A percentile compares a stretch with the other conserved stretches of the same genome.
These are phyloP conservation scores for Entomortierella parvispora DNA, from an alignment of 192 early-diverging fungal genomes.

Conservation along the genomic window DNA sequence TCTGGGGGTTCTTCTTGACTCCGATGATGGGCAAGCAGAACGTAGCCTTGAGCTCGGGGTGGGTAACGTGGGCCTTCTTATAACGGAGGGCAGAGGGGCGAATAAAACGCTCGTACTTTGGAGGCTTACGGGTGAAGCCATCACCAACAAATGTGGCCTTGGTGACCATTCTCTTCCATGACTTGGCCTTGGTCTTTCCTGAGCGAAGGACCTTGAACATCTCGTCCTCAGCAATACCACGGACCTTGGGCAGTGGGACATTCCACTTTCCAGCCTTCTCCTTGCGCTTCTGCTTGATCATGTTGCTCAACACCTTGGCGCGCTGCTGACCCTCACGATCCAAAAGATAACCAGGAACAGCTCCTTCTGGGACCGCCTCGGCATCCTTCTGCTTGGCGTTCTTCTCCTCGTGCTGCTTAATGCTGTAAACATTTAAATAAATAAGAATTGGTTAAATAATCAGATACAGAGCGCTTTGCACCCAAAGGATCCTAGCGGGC, in stretches of 20 bases:
- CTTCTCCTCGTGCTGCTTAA: conserved; percentile 98
- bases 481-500: no score
- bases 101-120: conserved; percentile 99
- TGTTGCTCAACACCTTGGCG: conserved; percentile 98
- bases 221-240: conserved; percentile 98
- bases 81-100: conserved; percentile 97
- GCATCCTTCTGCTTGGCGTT: conserved; percentile 94
- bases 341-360: conserved; percentile 96
- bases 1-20: conserved; percentile 99
- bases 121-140: conserved; percentile 98
- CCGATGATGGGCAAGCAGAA: conserved; percentile 97
- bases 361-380: conserved; percentile 92
- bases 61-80: conserved; percentile 99
- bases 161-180: conserved; percentile 99
- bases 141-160: conserved; percentile 99
- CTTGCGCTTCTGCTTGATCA: conserved; percentile 99
- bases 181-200: conserved; percentile 93
- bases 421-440: conserved; percentile 50
- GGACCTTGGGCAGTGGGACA: conserved; percentile 97
- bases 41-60: conserved; percentile 97
- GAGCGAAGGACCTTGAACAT: conserved; percentile 98
- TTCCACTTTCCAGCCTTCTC: conserved; percentile 99
- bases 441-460: not conserved
- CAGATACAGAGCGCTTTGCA: not conserved
- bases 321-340: conserved; percentile 98